Base-by-base conservation (phyloP, 257 asterid genomes). In the Solanum gracilifrons region DNA sequence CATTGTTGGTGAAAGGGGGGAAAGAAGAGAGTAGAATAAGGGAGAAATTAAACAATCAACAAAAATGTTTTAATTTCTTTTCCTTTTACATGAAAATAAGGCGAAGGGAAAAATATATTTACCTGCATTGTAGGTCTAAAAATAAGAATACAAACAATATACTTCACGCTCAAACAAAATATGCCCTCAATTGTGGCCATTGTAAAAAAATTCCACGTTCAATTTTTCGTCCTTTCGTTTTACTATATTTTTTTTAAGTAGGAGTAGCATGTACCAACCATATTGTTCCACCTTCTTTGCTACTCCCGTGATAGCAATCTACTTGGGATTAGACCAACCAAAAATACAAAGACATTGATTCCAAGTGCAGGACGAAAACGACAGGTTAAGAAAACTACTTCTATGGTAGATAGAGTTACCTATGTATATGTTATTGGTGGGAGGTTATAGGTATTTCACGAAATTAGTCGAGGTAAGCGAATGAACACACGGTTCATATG, bases 291-390 rank as follows among this genome's bases (percentile, higher is more conserved):
- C 43, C 85, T 29, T 2, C 27, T 51, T 80, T 48, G 39, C 41
- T 80, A 46, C 85, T 46, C 85, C 85, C 85, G 29, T 43, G 68
- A 80, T 80, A 46, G 85, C 27, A 18, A 80, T 20, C 69, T 80
- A 80, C 68, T 27, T 80, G 85, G 39, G 68, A 46, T 79, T 82
- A 82, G 85, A 18, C 85, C 85, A 31, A 16, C 43, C 7, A 32
- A 82, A 46, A 82, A 48, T 48, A 31, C 69, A 18, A 80, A 80
- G 69, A 82, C 18, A 29, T 46, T 18, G 85, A 82, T 82, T 29
- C 41, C 10, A 82, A 27, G 36, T 43, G 31, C 41, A 80, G 68
- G 85, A 82, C 27, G 36, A 82, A 32, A 82, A 43, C 5, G 16
- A 80, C 31, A 80, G 41, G 41, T 27, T 46, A 9, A 11, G 5